Base-by-base conservation (phyloP, 768 basidiomycete genomes). In the Auricularia sp. region DNA sequence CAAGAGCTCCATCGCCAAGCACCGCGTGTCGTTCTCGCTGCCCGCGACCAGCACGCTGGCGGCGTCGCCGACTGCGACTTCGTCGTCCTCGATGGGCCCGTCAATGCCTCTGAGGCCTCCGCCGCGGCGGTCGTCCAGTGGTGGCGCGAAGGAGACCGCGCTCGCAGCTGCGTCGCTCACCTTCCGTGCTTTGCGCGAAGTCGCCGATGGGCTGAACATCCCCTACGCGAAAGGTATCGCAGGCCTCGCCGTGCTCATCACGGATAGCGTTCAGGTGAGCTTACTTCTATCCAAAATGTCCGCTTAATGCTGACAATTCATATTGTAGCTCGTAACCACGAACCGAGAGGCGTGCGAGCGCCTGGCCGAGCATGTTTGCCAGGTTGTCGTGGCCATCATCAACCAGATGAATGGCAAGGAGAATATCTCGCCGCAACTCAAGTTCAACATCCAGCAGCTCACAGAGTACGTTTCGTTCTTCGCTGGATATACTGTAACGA, bases 391-490 rank as follows among this genome's bases (percentile, higher is more conserved):
- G 21, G 56, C 56, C n/a, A 59, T 23, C 23, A 23, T 59, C 56
- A 59, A 59, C 56, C 56, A 59, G 56, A 59, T 59, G 56, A 29
- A 33, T 23, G 56, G 56, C 21, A 59, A 59, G 56, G 56, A 59
- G 29, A 29, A 59, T 23, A 59, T 59, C 56, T 59, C 56, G 21
- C 56, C 56, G 56, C 56, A 59, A 23, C 56, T 59, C 21, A 21
- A 34, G 21, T 59, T 18, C 23, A 59, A 59, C 34, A 59, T 59
- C 23, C 16, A 59, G 56, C 56, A 59, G 12, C 56, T 59, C 21
- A 59, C 56, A 14, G 21, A 35, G 56, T 59, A 34, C 6, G 56
- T 59, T 6, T 34, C 11, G 12, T 5, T 8, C 21, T 59, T 35
- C 6, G 23, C 56, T 29, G 29, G 5, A 11, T 18, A 12, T 21